Evolutionary conservation across 75 land plant species (phyloP), one percentile per base, ranked within the genome.

Genomic region (Ceratopteris richardii): DNA sequence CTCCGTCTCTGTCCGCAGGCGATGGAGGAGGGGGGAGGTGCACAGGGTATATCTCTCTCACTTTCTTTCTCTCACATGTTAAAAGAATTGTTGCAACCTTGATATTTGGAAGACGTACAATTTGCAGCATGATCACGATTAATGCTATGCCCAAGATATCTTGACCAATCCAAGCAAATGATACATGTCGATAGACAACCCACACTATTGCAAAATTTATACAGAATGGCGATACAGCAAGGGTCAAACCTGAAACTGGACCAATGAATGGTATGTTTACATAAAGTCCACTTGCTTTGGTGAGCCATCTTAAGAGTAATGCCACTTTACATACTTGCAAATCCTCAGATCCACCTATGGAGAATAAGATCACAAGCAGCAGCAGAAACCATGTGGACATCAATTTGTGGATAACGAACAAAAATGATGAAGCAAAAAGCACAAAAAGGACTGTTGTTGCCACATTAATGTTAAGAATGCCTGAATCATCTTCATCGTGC

Each of bases 331-430:
- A 92, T 26, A 95, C 90, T 77, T 92, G 95, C 33, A 88, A 62
- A 33, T 87, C 96, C 96, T 91, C 97, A 39, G 80, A 74, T 14
- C 97, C 97, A 48, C 97, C 97, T 56, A 91, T 87, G 76, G 90
- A 91, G 57, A 91, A 91, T n/a, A n/a, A n/a, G n/a, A n/a, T n/a
- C n/a, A n/a, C n/a, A n/a, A n/a, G n/a, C n/a, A n/a, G n/a, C n/a
- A n/a, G n/a, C n/a, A n/a, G n/a, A n/a, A n/a, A n/a, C n/a, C n/a
- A n/a, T n/a, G n/a, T n/a, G n/a, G n/a, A n/a, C n/a, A n/a, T n/a
- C n/a, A n/a, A n/a, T n/a, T n/a, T n/a, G n/a, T n/a, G n/a, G n/a
- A n/a, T n/a, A n/a, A n/a, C n/a, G n/a, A n/a, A n/a, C n/a, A n/a
- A n/a, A n/a, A n/a, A n/a, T n/a, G n/a, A n/a, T n/a, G n/a, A n/a